A percentile compares a stretch with the other conserved stretches of the same genome.
Conservation (phyloP, 306 rosid species). For the Pyrus communis region DNA sequence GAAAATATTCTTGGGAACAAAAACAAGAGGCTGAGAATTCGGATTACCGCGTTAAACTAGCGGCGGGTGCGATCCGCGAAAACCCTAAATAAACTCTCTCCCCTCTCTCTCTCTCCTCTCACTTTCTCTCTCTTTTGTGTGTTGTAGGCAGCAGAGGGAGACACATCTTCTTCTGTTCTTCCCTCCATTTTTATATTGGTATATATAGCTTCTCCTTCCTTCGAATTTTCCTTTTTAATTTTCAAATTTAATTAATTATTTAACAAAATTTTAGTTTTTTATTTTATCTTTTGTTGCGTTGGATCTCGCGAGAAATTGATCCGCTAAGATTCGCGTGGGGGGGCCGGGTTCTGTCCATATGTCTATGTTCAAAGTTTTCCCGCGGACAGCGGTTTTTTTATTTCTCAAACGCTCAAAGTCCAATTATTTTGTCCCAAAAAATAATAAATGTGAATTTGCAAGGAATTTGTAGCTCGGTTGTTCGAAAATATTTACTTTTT, state of each 20-base stretch:
- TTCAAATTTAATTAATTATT: not conserved
- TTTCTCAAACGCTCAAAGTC: not conserved
- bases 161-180: not conserved
- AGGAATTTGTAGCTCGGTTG: too few species aligned
- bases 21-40: constrained; percentile 27
- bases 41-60: constrained; percentile 47
- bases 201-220: not conserved
- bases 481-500: too few species aligned
- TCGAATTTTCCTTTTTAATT: not conserved
- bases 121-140: constrained; percentile 2
- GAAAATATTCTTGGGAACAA: not conserved
- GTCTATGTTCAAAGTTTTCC: not conserved
- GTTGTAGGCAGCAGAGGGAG: not conserved
- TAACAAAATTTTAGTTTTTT: not conserved
- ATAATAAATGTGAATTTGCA: not conserved
- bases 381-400: too few species aligned
- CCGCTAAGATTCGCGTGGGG: constrained; percentile 8
- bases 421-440: not conserved
- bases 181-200: constrained; percentile 16
- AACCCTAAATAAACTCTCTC: constrained; percentile 31
- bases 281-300: not conserved
- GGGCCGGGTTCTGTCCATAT: not conserved
- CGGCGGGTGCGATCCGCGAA: constrained; percentile 16
- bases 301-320: constrained; percentile 13
- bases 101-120: not conserved